phyloP scores from a whole-genome alignment of 345 rosid species.

The Clausena lansium region DNA sequence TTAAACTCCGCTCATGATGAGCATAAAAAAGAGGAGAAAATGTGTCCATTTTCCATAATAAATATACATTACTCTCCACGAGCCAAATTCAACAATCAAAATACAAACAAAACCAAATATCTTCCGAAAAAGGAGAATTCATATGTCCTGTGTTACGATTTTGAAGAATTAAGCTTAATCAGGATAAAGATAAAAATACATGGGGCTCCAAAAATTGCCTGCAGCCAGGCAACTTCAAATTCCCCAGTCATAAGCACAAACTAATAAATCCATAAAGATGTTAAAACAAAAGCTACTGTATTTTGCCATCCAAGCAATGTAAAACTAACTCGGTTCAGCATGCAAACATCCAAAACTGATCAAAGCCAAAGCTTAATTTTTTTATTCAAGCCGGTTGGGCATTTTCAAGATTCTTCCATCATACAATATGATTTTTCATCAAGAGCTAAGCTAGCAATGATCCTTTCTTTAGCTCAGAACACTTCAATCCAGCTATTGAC shows the following conservation, averaged over 20 bases:
- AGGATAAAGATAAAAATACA: not conserved
- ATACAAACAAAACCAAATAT: not conserved
- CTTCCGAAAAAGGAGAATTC: not conserved
- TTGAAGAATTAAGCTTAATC: too few species aligned
- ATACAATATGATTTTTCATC: not conserved
- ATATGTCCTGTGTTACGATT: too few species aligned
- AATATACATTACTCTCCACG: not conserved
- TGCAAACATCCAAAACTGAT: not conserved
- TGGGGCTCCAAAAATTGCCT: not conserved
- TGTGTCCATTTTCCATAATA: not conserved
- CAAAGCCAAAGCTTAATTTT: not conserved
- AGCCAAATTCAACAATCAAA: not conserved
- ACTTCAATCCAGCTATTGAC: not conserved
- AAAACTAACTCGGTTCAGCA: not conserved
- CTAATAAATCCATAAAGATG: not conserved
- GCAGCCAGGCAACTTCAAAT: not conserved
- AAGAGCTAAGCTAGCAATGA: too few species aligned
- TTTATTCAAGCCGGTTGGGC: not conserved
- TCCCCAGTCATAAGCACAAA: too few species aligned
- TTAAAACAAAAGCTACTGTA: not conserved
- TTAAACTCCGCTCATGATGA: not conserved
- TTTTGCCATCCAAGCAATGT: not conserved
- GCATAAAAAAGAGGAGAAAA: not conserved
- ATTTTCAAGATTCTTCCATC: not conserved
- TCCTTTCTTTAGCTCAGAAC: not conserved